These are phyloP conservation scores for Litsea cubeba DNA, from an alignment of 164 flowering plant species.

Conservation along the genomic window DNA sequence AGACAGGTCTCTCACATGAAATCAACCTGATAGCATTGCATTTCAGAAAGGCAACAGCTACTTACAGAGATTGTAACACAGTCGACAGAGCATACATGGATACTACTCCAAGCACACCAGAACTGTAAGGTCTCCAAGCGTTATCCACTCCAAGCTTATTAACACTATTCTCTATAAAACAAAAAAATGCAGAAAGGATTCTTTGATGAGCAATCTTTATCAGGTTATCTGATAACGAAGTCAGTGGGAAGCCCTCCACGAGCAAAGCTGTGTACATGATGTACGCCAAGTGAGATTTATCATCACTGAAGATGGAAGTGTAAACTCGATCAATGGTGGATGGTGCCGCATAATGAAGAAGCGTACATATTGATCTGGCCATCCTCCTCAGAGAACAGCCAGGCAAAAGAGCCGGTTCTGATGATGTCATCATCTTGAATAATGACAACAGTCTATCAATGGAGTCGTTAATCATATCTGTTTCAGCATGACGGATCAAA, in stretches of 20 bases:
- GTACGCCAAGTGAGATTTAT: constrained; percentile 33
- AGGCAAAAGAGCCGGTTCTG: constrained; percentile 37
- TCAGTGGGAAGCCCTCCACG: constrained; percentile 76
- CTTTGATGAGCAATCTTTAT: constrained; percentile 39
- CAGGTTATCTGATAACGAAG: constrained; percentile 50
- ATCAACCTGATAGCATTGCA: neutral
- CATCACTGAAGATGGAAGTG: constrained; percentile 27
- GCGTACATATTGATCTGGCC: constrained; percentile 59
- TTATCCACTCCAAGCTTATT: constrained; percentile 17
- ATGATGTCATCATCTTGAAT: constrained; percentile 34
- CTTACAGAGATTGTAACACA: constrained; percentile 64
- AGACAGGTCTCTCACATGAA: neutral
- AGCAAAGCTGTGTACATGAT: constrained; percentile 49
- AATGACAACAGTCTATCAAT: constrained; percentile 51
- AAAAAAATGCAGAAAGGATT: constrained; percentile 40
- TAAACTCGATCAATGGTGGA: constrained; percentile 45
- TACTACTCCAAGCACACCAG: constrained; percentile 28
- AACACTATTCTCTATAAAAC: constrained; percentile 46
- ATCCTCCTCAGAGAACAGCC: constrained; percentile 53
- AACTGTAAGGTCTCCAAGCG: constrained; percentile 20
- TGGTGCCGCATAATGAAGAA: constrained; percentile 40
- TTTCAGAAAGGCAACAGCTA: constrained; percentile 8
- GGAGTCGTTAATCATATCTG: constrained; percentile 36
- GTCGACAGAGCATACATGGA: constrained; percentile 66
- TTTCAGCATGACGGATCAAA: constrained; percentile 58